Conservation (phyloP, 257 asterid species). For the Fraxinus anomala region DNA sequence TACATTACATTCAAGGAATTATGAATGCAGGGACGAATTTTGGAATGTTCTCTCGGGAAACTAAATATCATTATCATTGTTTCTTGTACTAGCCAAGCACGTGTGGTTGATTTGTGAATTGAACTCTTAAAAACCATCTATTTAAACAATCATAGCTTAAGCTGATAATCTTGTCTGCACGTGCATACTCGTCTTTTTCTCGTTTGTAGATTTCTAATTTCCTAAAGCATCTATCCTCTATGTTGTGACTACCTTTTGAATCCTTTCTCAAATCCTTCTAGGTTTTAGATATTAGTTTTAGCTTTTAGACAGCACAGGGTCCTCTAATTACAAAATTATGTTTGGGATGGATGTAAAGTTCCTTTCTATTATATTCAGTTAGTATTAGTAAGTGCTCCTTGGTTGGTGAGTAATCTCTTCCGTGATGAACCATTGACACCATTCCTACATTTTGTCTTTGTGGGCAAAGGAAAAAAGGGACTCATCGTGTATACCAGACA, state of each 20-base stretch:
- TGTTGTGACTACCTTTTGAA: background rate
- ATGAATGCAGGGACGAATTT: background rate
- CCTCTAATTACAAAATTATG: background rate
- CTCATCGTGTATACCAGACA: no score
- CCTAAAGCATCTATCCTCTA: background rate
- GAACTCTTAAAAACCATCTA: background rate
- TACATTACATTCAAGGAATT: background rate
- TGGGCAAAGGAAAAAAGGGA: background rate
- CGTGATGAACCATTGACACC: background rate
- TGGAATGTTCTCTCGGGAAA: background rate
- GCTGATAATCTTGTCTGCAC: background rate
- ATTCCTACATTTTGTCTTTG: background rate
- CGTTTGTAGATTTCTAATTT: background rate
- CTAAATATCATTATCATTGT: background rate
- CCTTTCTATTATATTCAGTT: background rate
- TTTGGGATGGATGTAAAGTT: background rate
- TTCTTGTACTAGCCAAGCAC: background rate
- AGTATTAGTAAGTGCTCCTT: background rate
- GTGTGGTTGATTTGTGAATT: background rate
- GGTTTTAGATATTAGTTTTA: background rate
- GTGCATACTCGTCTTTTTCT: background rate
- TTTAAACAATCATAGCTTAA: background rate
- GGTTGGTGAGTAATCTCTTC: background rate
- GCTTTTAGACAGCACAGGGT: background rate
- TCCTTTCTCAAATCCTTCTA: background rate